Evolutionary conservation across 805 yeast genomes (phyloP), one percentile per base, ranked within the genome.

Genomic region (Yamadazyma sp.): DNA sequence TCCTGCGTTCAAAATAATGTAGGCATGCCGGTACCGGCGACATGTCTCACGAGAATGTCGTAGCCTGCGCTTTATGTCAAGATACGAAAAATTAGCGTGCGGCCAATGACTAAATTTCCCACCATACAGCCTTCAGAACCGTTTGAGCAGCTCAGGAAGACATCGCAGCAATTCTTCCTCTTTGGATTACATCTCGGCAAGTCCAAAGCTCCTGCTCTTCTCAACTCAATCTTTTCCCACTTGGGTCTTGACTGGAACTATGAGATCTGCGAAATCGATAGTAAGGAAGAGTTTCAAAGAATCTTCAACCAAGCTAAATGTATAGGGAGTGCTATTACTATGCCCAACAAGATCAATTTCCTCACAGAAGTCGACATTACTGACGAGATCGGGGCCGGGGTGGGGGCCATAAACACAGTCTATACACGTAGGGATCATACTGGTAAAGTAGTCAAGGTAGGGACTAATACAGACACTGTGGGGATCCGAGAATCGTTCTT

Each of bases 321-420:
- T 28, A 49, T 57, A 18, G 64, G 61, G 5, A 47, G 59, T 17
- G 66, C 62, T 2, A 54, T 59, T 12, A 59, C 66, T 7, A 55
- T 59, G 60, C 66, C 64, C 2, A 53, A 60, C 35, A 59, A 60
- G 37, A 53, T 57, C 15, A 40, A 35, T 11, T 57, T 59, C 53
- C 32, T 48, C 4, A 27, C 46, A 2, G 55, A 59, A 31, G 60
- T 60, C 12, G 63, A 60, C 34, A 17, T 39, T 5, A 41, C 55
- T 7, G 64, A 60, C 35, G 54, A 46, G 8, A 52, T 48, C n/a
- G 63, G 59, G n/a, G 42, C 39, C 13, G 59, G 53, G 3, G 62
- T 60, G 4, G 64, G 66, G 6, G 60, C 64, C 10, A 59, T 60
- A 35, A 60, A 60, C 42, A 60, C 66, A 8, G 52, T 60, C 14